Evolutionary conservation across 805 yeast genomes (phyloP), one percentile per base, ranked within the genome.

Genomic region (Zygoascus flipseniorum): DNA sequence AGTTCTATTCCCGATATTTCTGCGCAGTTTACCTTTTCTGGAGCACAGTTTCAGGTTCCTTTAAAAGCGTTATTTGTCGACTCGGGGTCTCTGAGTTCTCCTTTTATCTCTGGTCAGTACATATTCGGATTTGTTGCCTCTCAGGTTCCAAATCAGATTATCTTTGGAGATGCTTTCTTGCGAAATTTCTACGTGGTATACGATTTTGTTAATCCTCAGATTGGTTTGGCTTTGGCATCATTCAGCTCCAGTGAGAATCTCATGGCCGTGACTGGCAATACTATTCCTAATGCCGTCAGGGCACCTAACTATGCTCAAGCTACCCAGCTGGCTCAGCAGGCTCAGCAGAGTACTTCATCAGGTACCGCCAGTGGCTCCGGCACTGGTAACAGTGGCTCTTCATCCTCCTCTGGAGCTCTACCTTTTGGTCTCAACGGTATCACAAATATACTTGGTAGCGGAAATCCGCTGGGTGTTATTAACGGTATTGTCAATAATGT

Each of bases 11-110:
- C 58, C 8, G 43, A 56, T 16, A 42, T 14, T 14, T 23, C 16
- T 5, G 45, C 57, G 8, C 35, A 42, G 46, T 58, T 64, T 54
- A 53, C 51, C 43, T 57, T 65, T 31, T 56, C 63, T 31, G 63
- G 61, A 23, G 61, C 59, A 23, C 41, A 44, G 23, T 54, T 64
- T 32, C 16, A 52, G 5, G 63, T 65, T 2, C 65, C 65, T 2
- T 47, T 58, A 5, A 43, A 52, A 16, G 60, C 61, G 39, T 51
- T 65, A 51, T 54, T 64, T 31, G 50, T 54, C 9, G 28, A 31
- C 16, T 51, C 55, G 16, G 54, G 37, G 9, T 31, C 28, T 10
- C 35, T 54, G 14, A 55, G 54, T 5, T 31, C 26, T n/a, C 55
- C 54, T n/a, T 54, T 54, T 44, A 46, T 47, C 13, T 13, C 46